A percentile compares a stretch with the other conserved stretches of the same genome.
These are phyloP conservation scores for Colletotrichum tropicicola DNA, from an alignment of 2,329 filamentous ascomycete species.

Conservation along the genomic window DNA sequence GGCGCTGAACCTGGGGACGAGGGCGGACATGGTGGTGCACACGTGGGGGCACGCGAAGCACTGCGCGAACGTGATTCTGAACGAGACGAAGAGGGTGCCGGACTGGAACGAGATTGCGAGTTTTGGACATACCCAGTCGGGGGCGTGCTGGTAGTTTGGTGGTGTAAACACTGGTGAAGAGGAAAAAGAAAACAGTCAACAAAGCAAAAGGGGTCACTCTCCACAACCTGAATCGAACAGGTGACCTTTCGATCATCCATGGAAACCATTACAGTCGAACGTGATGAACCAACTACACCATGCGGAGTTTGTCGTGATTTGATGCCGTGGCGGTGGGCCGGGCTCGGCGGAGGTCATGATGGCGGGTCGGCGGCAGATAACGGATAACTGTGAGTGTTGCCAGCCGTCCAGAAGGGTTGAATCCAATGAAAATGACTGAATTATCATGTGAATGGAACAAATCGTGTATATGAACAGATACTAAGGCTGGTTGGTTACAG, in stretches of 20 bases:
- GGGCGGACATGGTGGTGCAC: slow-evolving; percentile 20
- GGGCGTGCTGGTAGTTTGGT: not conserved
- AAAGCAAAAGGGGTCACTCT: not conserved
- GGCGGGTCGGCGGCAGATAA: too few species aligned
- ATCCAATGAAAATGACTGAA: too few species aligned
- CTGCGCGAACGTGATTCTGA: slow-evolving; percentile 7
- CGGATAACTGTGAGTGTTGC: not conserved
- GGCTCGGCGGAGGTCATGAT: not conserved
- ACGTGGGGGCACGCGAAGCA: slow-evolving; percentile 9
- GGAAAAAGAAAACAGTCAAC: not conserved
- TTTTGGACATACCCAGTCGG: slow-evolving; percentile 10
- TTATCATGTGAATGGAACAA: too few species aligned
- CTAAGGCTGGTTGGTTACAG: too few species aligned
- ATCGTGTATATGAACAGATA: too few species aligned
- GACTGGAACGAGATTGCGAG: slow-evolving; percentile 1
- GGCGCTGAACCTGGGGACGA: not conserved
- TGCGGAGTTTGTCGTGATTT: not conserved
- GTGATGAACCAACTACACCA: not conserved
- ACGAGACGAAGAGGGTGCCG: slow-evolving; percentile 4
- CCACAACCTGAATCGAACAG: not conserved
- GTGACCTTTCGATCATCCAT: not conserved
- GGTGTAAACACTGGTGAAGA: not conserved
- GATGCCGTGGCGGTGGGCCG: not conserved
- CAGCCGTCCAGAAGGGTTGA: too few species aligned
- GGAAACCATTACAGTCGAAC: not conserved